Evolutionary conservation across 176 grass and related monocot species (phyloP), one percentile per base, ranked within the genome.

Genomic region (Ampelocalamus luodianensis): DNA sequence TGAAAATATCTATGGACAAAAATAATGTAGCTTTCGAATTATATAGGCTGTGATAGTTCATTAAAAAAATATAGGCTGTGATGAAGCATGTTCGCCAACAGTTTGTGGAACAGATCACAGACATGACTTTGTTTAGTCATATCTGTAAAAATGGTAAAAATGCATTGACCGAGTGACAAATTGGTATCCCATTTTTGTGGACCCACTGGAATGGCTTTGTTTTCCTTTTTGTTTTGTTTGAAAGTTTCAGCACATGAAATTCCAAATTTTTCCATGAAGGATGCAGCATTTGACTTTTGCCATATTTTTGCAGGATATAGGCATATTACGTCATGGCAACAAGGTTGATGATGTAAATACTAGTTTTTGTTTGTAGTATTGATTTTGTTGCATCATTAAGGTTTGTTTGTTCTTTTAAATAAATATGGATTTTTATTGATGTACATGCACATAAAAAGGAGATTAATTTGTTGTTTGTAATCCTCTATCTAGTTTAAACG

Each of bases 331-430:
- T 9, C 38, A 17, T 1, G 3, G 16, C 26, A 8, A 23, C 29
- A 12, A 1, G 5, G 17, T 34, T 68, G 76, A 75, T 58, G 23
- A 38, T 88, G 87, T 85, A 85, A 38, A 85, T 89, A 79, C 16
- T 51, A 67, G n/a, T 68, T 51, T 71, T 27, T 1, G 18, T 80
- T 80, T 74, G 18, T 29, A 36, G 29, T 58, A 3, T 40, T 60
- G 37, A 82, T 76, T 82, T 24, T 42, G 13, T 84, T 78, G 16
- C 46, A 38, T 56, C 46, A 15, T 55, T 44, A 67, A 49, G n/a
- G 34, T 89, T 68, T 68, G 39, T 49, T 74, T 44, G 50, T 80
- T 85, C 49, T 61, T 85, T 87, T 51, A 10, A 42, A 29, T 75
- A 50, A 60, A 50, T 66, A 46, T 61, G 18, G 18, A 22, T 63